phyloP scores from a whole-genome alignment of 495 filamentous ascomycete species.

The Penicillium herquei region DNA sequence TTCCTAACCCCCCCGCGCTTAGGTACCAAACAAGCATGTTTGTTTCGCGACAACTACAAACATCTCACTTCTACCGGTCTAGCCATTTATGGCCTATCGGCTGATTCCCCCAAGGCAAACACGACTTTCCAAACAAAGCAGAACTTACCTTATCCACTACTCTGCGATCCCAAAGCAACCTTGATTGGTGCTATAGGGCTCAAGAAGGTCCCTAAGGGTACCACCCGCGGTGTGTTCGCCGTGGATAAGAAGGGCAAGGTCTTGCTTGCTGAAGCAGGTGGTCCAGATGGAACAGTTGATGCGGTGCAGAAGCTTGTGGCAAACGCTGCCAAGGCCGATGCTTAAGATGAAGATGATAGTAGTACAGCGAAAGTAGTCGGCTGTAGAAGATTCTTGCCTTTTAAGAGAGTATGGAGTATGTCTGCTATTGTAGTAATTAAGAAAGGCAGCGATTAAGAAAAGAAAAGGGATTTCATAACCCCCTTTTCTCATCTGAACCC shows the following conservation, averaged over 20 bases:
- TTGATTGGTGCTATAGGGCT: slow-evolving; percentile 75
- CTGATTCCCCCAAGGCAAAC: slow-evolving; percentile 84
- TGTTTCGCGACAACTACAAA: slow-evolving; percentile 83
- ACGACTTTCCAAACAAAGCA: slow-evolving; percentile 88
- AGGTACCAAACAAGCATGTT: slow-evolving; percentile 92
- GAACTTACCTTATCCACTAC: slow-evolving; percentile 79
- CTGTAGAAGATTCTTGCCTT: background rate
- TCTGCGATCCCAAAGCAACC: slow-evolving; percentile 73
- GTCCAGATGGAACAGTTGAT: slow-evolving; percentile 50
- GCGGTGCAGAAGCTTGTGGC: slow-evolving; percentile 39
- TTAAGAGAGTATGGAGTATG: no score
- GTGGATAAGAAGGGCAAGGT: slow-evolving; percentile 67
- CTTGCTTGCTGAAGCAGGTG: slow-evolving; percentile 39
- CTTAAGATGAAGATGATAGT: slow-evolving; percentile 7
- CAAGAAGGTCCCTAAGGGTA: slow-evolving; percentile 75
- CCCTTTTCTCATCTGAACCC: no score
- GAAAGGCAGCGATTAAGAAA: no score
- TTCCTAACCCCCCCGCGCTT: background rate
- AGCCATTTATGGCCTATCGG: slow-evolving; percentile 82
- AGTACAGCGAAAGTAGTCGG: slow-evolving; percentile 8
- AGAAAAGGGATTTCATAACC: no score
- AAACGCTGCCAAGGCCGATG: slow-evolving; percentile 5
- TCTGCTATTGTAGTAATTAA: no score
- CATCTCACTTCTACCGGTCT: slow-evolving; percentile 77
- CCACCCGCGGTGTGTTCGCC: slow-evolving; percentile 79